A percentile compares a stretch with the other conserved stretches of the same genome.
phyloP scores from a whole-genome alignment of 441 rosid genomes.

The Populus hybrid region DNA sequence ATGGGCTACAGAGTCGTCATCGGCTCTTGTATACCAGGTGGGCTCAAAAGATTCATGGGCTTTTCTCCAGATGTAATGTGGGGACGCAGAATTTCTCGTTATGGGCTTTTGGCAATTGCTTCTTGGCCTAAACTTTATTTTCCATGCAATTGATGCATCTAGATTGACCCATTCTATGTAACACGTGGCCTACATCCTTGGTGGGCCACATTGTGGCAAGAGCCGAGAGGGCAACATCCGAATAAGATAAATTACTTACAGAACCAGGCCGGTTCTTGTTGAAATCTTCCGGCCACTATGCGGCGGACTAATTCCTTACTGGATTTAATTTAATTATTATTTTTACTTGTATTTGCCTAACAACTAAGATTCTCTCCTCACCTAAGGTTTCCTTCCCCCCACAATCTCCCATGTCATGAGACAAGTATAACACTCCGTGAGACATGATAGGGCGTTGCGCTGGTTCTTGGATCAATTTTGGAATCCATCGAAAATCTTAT shows the following conservation, averaged over 20 bases:
- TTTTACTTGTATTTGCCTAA: fast-evolving
- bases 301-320: too few species aligned
- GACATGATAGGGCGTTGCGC: too few species aligned
- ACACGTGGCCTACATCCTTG: background rate
- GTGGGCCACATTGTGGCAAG: background rate
- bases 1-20: background rate
- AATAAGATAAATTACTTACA: too few species aligned
- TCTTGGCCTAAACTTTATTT: background rate
- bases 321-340: too few species aligned
- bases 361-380: fast-evolving
- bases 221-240: background rate
- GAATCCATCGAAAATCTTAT: too few species aligned
- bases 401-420: too few species aligned
- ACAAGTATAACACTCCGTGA: too few species aligned
- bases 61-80: background rate
- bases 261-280: too few species aligned
- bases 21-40: background rate
- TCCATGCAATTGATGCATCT: background rate
- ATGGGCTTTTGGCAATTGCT: background rate
- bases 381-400: too few species aligned
- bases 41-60: background rate
- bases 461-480: too few species aligned
- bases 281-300: too few species aligned
- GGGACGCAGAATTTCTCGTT: background rate
- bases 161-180: background rate